phyloP scores from a whole-genome alignment of 208 protist species.

The Angomonas deanei region DNA sequence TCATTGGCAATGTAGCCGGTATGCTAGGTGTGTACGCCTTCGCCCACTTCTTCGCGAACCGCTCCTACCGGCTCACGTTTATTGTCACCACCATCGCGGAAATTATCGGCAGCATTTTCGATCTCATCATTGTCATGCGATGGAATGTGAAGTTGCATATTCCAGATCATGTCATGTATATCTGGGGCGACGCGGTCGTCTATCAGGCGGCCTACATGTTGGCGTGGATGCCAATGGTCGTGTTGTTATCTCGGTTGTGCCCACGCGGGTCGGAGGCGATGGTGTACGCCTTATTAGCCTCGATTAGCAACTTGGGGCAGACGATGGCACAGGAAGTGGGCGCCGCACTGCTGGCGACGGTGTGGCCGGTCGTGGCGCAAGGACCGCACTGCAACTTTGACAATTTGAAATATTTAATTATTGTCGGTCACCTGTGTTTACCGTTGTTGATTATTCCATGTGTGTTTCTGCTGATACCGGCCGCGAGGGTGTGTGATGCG shows the following conservation, averaged over 20 bases:
- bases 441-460: constrained; percentile 42
- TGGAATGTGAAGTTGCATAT: constrained; percentile 36
- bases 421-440: constrained; percentile 28
- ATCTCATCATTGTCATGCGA: constrained; percentile 46
- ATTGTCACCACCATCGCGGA: constrained; percentile 24
- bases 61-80: constrained; percentile 33
- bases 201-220: constrained; percentile 38
- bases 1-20: constrained; percentile 28
- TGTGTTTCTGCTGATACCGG: constrained; percentile 27
- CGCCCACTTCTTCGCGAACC: constrained; percentile 25
- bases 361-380: constrained; percentile 27
- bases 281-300: constrained; percentile 52
- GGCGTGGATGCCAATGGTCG: constrained; percentile 42
- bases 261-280: constrained; percentile 52
- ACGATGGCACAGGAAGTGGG: constrained; percentile 41
- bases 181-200: constrained; percentile 57
- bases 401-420: constrained; percentile 31
- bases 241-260: constrained; percentile 51
- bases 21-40: constrained; percentile 26
- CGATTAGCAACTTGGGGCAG: constrained; percentile 35
- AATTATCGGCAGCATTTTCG: constrained; percentile 32
- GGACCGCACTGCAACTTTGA: constrained; percentile 52
- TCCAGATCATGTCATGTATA: constrained; percentile 43
- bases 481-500: constrained; percentile 39
- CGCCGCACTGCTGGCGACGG: constrained; percentile 36